Conservation (phyloP, 2,329 filamentous ascomycete species). For the Hypoxylon sp. region DNA sequence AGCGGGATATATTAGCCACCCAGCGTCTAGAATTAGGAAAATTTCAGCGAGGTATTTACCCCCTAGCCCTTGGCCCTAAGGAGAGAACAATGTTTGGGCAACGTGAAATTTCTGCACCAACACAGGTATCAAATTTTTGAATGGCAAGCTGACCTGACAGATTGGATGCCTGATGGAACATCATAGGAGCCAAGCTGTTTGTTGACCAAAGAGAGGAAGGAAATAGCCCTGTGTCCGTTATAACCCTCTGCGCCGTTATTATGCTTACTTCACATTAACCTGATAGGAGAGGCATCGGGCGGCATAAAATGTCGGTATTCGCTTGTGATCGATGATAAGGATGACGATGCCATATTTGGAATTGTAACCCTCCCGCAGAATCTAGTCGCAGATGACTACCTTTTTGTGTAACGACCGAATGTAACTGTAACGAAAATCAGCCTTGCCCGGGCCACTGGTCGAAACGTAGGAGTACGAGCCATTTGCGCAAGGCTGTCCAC, state of each 20-base stretch:
- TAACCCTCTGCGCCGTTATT: slow-evolving; percentile 21
- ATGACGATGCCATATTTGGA: slow-evolving; percentile 27
- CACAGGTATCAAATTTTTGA: slow-evolving; percentile 6
- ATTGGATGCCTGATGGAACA: slow-evolving; percentile 8
- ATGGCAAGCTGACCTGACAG: slow-evolving; percentile 18
- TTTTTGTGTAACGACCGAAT: slow-evolving; percentile 39
- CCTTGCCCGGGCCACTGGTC: slow-evolving; percentile 37
- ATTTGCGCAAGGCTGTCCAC: slow-evolving; percentile 37
- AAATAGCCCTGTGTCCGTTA: slow-evolving; percentile 9
- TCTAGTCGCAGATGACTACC: slow-evolving; percentile 36
- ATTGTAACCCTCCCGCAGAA: slow-evolving; percentile 42
- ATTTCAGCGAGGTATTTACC: slow-evolving; percentile 8
- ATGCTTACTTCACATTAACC: slow-evolving; percentile 24
- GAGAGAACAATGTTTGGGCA: slow-evolving; percentile 1
- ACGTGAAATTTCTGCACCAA: slow-evolving; percentile 7
- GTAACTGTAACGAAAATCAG: slow-evolving; percentile 35
- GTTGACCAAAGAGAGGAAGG: slow-evolving; percentile 6
- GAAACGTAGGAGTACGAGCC: slow-evolving; percentile 27
- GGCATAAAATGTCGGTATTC: slow-evolving; percentile 22
- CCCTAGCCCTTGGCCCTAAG: not conserved
- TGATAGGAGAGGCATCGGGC: not conserved
- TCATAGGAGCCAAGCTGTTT: slow-evolving; percentile 13
- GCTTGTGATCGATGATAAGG: slow-evolving; percentile 37
- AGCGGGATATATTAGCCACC: slow-evolving; percentile 28
- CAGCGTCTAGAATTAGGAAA: slow-evolving; percentile 16